phyloP scores from a whole-genome alignment of 1,139 yeast species.

The Starmera stellimalicola region DNA sequence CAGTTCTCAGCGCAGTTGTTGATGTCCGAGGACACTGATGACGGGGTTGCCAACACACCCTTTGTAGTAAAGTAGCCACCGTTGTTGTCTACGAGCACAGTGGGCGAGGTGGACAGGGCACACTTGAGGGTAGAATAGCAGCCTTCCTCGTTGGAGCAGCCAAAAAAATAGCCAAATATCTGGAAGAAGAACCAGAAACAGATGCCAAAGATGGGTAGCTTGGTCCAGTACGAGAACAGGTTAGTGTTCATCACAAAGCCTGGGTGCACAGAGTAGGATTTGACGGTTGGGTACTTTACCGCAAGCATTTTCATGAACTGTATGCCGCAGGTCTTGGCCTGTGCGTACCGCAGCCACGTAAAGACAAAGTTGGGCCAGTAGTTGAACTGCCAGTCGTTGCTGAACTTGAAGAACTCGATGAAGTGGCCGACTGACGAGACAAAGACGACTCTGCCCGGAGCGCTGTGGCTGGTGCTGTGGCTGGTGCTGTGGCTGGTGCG shows the following conservation, averaged over 20 bases:
- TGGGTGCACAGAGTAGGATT: conserved; percentile 69
- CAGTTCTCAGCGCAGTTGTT: conserved; percentile 64
- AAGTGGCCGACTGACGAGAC: conserved; percentile 64
- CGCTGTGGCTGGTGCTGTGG: no score
- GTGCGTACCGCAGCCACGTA: conserved; percentile 73
- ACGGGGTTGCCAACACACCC: conserved; percentile 46
- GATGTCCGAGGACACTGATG: conserved; percentile 48
- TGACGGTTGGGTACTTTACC: conserved; percentile 53
- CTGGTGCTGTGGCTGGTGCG: conserved; percentile 10
- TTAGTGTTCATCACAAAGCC: conserved; percentile 80
- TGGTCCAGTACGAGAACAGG: conserved; percentile 64
- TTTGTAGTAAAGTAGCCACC: conserved; percentile 62
- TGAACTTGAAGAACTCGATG: conserved; percentile 41
- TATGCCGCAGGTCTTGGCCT: conserved; percentile 74
- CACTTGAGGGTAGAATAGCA: conserved; percentile 57
- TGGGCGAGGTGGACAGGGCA: conserved; percentile 40
- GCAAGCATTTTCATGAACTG: conserved; percentile 64
- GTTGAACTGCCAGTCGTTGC: conserved; percentile 43
- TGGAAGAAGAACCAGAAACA: conserved; percentile 63
- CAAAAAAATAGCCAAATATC: conserved; percentile 56
- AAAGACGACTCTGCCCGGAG: conserved; percentile 54
- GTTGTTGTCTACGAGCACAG: conserved; percentile 38
- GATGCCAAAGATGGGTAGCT: conserved; percentile 68
- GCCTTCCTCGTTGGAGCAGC: conserved; percentile 67
- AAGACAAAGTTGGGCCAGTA: conserved; percentile 56